Base-by-base conservation (phyloP, 139 green algal genomes). In the Picochlorum costavermella region DNA sequence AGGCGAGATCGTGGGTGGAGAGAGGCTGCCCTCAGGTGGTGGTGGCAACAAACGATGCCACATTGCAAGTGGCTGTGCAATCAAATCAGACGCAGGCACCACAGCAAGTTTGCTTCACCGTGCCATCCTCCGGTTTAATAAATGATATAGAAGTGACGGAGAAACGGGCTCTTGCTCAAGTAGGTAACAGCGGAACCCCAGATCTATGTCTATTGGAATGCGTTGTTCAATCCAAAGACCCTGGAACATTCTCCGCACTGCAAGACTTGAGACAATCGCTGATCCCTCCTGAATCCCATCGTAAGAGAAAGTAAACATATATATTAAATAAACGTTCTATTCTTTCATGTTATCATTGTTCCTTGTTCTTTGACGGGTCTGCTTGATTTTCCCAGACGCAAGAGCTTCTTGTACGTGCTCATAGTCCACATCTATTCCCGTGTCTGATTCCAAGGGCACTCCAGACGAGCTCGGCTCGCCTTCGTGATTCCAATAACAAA, bases 401-500 rank as follows among this genome's bases (percentile, higher is more conserved):
- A 46, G 25, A 60, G 45, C 44, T 36, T 26, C 48, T 20, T 25
- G 9, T 30, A 28, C 37, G 17, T 53, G 17, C 6, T 23, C n/a
- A 12, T 28, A 28, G 6, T 53, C 17, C 10, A 53, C 16, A 6
- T 53, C n/a, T 20, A 53, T 53, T 23, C 46, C 31, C 9, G 59
- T 61, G 0, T 56, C 44, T 30, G 57, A 28, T 40, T 77, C 60
- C 37, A 77, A 45, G 1, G 65, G 65, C 30, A 77, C 71, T 37
- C 64, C 71, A 8, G 71, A 50, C 25, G 36, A 60, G 37, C 59
- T 45, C 4, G 81, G 78, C 65, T 89, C 81, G n/a, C 81, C 83
- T 30, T 79, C 74, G 58, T 88, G 77, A 51, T 86, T 71, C 78
- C 77, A 84, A 58, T 68, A 83, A 68, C 80, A 88, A 63, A 56